phyloP scores from a whole-genome alignment of 129 eudicot species.

The Artemisia argyi region DNA sequence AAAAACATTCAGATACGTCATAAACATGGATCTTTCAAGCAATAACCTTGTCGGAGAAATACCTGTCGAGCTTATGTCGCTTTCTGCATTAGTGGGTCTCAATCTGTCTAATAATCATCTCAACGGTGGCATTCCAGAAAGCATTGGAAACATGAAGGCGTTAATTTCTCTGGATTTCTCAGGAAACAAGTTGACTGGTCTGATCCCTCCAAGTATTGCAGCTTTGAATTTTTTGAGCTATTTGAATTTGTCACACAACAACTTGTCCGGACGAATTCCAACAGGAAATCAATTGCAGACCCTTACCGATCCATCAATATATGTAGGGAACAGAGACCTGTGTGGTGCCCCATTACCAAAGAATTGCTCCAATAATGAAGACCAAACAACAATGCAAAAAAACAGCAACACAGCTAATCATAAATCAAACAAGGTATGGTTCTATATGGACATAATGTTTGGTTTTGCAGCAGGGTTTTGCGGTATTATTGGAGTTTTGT shows the following conservation, averaged over 20 bases:
- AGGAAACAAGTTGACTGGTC: background rate
- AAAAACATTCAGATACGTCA: background rate
- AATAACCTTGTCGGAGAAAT: constrained; percentile 19
- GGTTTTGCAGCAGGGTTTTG: constrained; percentile 22
- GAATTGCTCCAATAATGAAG: background rate
- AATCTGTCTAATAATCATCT: constrained; percentile 32
- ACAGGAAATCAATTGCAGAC: background rate
- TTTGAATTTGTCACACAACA: constrained; percentile 19
- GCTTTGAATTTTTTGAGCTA: background rate
- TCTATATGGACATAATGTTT: background rate
- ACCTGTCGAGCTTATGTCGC: constrained; percentile 16
- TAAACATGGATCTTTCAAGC: constrained; percentile 21
- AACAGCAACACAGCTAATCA: background rate
- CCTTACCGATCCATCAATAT: constrained; percentile 1
- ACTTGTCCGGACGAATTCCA: constrained; percentile 5
- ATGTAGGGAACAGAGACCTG: background rate
- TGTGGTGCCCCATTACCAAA: background rate
- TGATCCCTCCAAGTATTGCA: constrained; percentile 25
- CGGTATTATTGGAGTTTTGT: constrained; percentile 13
- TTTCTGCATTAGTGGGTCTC: background rate
- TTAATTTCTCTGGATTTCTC: constrained; percentile 31
- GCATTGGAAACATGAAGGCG: constrained; percentile 13
- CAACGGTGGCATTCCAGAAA: constrained; percentile 25
- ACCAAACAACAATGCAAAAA: background rate
- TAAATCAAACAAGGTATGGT: background rate